phyloP scores from a whole-genome alignment of 768 basidiomycete genomes.

The Lepiota brunneoincarnata region DNA sequence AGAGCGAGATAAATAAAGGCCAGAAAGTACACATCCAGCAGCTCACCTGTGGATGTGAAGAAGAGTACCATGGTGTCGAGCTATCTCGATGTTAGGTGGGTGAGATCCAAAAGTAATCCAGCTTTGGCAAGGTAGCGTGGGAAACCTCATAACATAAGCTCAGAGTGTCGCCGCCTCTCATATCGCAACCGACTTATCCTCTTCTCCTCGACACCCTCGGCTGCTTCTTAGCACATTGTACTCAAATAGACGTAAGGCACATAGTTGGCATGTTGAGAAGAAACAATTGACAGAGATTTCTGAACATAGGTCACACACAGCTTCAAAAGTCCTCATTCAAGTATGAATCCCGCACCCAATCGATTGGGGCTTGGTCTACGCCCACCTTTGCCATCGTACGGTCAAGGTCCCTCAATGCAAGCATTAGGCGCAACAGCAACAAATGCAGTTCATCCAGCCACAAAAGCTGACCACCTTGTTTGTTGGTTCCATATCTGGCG shows the following conservation, averaged over 20 bases:
- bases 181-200: background rate
- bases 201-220: background rate
- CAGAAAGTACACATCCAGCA: background rate
- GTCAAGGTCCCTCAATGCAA: conserved; percentile 89
- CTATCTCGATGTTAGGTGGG: background rate
- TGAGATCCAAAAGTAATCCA: background rate
- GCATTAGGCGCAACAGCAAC: conserved; percentile 88
- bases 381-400: conserved; percentile 82
- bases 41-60: conserved; percentile 42
- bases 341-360: conserved; percentile 62
- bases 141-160: conserved; percentile 11
- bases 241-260: background rate
- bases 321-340: background rate
- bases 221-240: background rate
- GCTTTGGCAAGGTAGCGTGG: conserved; percentile 12
- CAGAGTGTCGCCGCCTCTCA: background rate
- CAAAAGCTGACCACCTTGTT: conserved; percentile 79
- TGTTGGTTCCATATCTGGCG: conserved; percentile 93
- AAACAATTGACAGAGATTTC: background rate
- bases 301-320: background rate
- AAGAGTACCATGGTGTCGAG: conserved; percentile 45
- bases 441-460: conserved; percentile 64
- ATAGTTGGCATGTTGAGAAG: background rate
- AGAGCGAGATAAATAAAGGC: conserved; percentile 7
- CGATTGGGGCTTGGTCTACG: conserved; percentile 87